phyloP scores from a whole-genome alignment of 2,329 filamentous ascomycete genomes.

The Arthrocladium fulminans region DNA sequence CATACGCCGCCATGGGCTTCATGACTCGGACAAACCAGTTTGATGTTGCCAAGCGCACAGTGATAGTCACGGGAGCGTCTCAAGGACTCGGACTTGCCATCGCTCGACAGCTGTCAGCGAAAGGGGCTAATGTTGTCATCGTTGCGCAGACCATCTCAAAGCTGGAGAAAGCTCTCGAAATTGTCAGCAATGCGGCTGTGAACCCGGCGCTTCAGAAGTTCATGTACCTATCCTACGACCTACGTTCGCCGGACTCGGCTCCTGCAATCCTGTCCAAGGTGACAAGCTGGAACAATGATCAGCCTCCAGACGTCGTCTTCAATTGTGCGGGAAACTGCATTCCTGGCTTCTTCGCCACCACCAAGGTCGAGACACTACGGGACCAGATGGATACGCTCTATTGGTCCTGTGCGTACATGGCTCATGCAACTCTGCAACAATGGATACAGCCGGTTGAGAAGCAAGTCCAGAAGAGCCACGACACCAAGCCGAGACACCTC shows the following conservation, averaged over 20 bases:
- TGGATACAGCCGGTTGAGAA: conserved; percentile 52
- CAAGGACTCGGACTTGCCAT: conserved; percentile 81
- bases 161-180: conserved; percentile 59
- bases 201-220: conserved; percentile 64
- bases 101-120: conserved; percentile 64
- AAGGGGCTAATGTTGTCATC: conserved; percentile 79
- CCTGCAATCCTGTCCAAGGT: conserved; percentile 61
- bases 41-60: conserved; percentile 75
- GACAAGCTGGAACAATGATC: conserved; percentile 66
- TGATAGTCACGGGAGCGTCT: conserved; percentile 82
- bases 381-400: conserved; percentile 89
- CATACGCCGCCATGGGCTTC: conserved; percentile 27
- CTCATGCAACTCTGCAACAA: conserved; percentile 64
- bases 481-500: conserved; percentile 54
- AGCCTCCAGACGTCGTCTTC: conserved; percentile 78
- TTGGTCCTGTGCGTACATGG: conserved; percentile 77
- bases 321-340: conserved; percentile 69
- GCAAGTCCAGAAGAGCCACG: conserved; percentile 21
- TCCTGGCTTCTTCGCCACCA: conserved; percentile 71
- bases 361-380: conserved; percentile 56
- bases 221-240: conserved; percentile 73
- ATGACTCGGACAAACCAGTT: conserved; percentile 58
- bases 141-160: conserved; percentile 69
- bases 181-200: conserved; percentile 53
- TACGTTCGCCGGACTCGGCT: conserved; percentile 62